Conservation (phyloP, 352 stramenopile genomes). For the Globisporangium canariense region DNA sequence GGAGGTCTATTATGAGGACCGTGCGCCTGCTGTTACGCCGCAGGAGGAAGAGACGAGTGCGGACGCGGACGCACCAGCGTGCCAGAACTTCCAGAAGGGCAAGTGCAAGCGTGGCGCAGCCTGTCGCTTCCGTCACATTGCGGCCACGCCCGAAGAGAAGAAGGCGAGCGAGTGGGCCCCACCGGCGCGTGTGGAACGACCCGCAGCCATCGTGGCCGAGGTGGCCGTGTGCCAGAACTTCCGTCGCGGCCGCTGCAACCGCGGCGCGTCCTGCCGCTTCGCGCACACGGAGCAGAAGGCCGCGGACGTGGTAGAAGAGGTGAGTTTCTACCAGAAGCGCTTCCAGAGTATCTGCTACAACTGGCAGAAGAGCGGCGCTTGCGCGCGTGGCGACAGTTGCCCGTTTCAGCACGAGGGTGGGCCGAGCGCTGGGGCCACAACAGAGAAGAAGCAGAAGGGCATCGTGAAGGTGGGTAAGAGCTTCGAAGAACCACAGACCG, state of each 20-base stretch:
- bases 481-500: background rate
- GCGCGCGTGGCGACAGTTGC: constrained; percentile 38
- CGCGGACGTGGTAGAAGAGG: constrained; percentile 38
- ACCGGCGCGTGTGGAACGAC: constrained; percentile 34
- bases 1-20: constrained; percentile 4
- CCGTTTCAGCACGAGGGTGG: constrained; percentile 47
- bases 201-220: constrained; percentile 37
- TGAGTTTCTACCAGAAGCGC: constrained; percentile 60
- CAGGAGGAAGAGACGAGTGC: constrained; percentile 37
- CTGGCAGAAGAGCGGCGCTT: constrained; percentile 43
- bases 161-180: constrained; percentile 20
- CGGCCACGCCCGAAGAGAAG: constrained; percentile 14
- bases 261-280: constrained; percentile 54
- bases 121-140: constrained; percentile 62
- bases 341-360: constrained; percentile 70
- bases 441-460: constrained; percentile 1
- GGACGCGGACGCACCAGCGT: constrained; percentile 46
- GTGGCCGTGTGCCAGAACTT: constrained; percentile 57
- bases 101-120: constrained; percentile 62
- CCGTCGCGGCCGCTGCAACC: constrained; percentile 34
- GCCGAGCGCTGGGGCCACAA: background rate
- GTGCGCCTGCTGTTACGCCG: background rate
- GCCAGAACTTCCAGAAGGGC: constrained; percentile 64
- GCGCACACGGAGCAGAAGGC: constrained; percentile 35
- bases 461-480: background rate